Evolutionary conservation across 345 rosid species (phyloP), one percentile per base, ranked within the genome.

Genomic region (Pugionium cornutum): DNA sequence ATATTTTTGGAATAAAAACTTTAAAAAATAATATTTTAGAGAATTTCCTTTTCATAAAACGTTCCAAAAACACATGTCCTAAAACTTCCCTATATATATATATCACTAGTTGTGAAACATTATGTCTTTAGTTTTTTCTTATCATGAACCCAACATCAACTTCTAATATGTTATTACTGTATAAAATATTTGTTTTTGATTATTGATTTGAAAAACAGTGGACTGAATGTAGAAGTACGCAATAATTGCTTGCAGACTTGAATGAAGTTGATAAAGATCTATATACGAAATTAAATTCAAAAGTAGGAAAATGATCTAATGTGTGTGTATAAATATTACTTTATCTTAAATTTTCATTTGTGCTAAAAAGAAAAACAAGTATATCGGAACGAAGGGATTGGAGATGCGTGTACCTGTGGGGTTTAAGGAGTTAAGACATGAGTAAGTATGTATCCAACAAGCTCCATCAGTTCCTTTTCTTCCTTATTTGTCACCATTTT

Each of bases 401-500:
- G 56, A 39, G 52, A 42, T 42, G 61, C 31, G 61, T 65, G 76
- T 65, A 72, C 71, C 58, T 65, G 61, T 72, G 65, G 71, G 71
- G 62, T 59, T 66, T 58, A 49, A 55, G 45, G 54, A n/a, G 60
- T 72, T 52, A 66, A 45, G 56, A 81, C 89, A 76, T 83, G 94
- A 75, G 48, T 59, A 30, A 88, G 89, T 67, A 91, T 88, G 82
- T 69, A 63, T 50, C 57, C 51, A 46, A 86, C 89, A 33, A 75
- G 62, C 65, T 78, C 83, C 57, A 75, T 72, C 28, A 79, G 79
- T 37, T 82, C 84, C 33, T 76, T 88, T 75, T 85, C 88, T 59
- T 75, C 76, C 67, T 71, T 73, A n/a, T 80, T 73, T 59, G 89
- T 83, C 68, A 77, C 83, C 74, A 82, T 81, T 69, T 81, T 86